Evolutionary conservation across 139 green algal species (phyloP).

Genomic region (Pedinophyceae sp.): DNA sequence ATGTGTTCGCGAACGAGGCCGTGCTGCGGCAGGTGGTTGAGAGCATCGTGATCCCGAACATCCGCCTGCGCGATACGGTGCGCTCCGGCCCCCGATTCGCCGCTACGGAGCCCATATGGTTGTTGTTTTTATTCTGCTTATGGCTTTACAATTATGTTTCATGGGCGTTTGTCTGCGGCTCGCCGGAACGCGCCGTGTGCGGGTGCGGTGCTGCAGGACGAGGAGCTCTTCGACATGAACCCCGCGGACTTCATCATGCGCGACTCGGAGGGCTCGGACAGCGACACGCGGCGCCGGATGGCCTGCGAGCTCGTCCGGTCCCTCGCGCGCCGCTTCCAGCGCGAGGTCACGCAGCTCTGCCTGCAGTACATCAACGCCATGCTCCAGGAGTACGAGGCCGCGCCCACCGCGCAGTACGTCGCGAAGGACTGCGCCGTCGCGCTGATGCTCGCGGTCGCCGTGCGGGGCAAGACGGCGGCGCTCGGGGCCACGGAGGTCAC

Average conservation of each 20-base stretch:
- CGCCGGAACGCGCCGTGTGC: conserved; percentile 12
- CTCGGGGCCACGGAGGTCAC: conserved; percentile 76
- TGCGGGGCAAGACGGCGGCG: conserved; percentile 60
- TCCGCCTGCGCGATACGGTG: conserved; percentile 38
- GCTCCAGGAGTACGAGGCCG: conserved; percentile 34
- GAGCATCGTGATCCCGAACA: conserved; percentile 75
- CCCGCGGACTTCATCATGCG: conserved; percentile 84
- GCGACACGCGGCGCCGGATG: conserved; percentile 75
- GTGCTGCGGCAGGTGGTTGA: conserved; percentile 60
- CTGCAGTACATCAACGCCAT: conserved; percentile 44
- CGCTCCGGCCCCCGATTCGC: too few relatives aligned
- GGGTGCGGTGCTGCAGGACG: conserved; percentile 32
- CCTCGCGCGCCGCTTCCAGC: conserved; percentile 61
- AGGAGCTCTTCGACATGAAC: conserved; percentile 92
- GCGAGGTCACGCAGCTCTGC: conserved; percentile 63
- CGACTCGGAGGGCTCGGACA: conserved; percentile 88
- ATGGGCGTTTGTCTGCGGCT: too few relatives aligned
- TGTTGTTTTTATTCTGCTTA: too few relatives aligned
- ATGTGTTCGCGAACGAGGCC: conserved; percentile 51
- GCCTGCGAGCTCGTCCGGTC: conserved; percentile 81
- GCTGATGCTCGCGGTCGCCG: conserved; percentile 81
- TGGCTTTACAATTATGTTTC: too few relatives aligned
- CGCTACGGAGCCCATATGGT: too few relatives aligned
- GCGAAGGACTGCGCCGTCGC: conserved; percentile 92
- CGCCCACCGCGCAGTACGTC: conserved; percentile 51